Base-by-base conservation (phyloP, 768 basidiomycete genomes). In the Sistotremastrum suecicum region DNA sequence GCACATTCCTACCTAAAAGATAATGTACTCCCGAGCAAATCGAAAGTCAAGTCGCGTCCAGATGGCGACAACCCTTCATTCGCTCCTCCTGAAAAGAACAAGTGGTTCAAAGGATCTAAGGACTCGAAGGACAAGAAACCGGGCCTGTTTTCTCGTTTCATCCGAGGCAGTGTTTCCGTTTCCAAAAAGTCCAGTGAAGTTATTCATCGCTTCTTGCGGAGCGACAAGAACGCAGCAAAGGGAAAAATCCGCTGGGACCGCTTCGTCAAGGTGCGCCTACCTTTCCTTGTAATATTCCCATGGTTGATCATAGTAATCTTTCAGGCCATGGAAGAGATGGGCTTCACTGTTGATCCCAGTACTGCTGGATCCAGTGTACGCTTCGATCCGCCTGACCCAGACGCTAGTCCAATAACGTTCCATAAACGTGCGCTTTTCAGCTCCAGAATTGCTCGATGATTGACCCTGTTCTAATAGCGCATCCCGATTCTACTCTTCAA, bases 351-450 rank as follows among this genome's bases (percentile, higher is more conserved):
- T 52, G 76, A 78, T 55, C 80, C 80, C 4, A 76, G 75, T 48
- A 83, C 83, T 2, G 83, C 84, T 12, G 85, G 85, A 2, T 86
- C 83, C 7, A 83, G 82, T 58, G 85, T 88, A 34, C 72, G 83
- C 35, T 88, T 88, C 55, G 77, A 83, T 59, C 84, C 84, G 41
- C 85, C 82, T 11, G 65, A 77, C 53, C 55, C 59, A 38, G 59
- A 53, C 37, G 72, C 74, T 53, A 63, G 56, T 77, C 68, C 83
- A 1, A 83, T 88, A 52, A 77, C 72, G 3, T 75, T 88, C 60
- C 84, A 88, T 56, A 85, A 76, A 60, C 83, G 83, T 83, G 58
- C 46, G 61, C 52, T 43, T 53, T 7, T 49, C 43, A 11, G 45
- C 31, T 40, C 3, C 28, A 11, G 32, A 33, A 41, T 40, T 36